Percentiles rank a stretch among this genome's conserved stretches.
Conservation (phyloP, 768 basidiomycete genomes). For the Kwoniella sp. region DNA sequence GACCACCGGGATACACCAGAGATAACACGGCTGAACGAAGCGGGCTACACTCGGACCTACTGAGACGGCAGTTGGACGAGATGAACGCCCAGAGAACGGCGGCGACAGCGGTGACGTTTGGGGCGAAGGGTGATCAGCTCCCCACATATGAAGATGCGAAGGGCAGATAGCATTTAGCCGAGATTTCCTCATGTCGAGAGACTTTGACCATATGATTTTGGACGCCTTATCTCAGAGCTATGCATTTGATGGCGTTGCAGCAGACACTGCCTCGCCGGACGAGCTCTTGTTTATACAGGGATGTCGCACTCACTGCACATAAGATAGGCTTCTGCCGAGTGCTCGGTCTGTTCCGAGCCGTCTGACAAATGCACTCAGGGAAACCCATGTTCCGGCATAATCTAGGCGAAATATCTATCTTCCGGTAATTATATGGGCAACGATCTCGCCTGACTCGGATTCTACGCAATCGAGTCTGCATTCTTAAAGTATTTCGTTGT, state of each 20-base stretch:
- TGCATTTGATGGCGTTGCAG: too few relatives aligned
- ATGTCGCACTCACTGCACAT: background rate
- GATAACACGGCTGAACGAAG: background rate
- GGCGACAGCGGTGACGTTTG: background rate
- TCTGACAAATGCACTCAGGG: background rate
- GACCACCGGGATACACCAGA: conserved; percentile 10
- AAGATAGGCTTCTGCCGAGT: background rate
- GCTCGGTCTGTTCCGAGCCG: background rate
- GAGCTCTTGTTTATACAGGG: too few relatives aligned
- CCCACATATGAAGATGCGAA: conserved; percentile 7
- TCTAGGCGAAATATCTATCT: background rate
- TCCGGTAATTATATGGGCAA: too few relatives aligned
- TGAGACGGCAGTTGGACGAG: conserved; percentile 16
- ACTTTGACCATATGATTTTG: too few relatives aligned
- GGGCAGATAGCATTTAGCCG: conserved; percentile 2
- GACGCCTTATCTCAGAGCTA: too few relatives aligned
- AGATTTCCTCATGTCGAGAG: too few relatives aligned
- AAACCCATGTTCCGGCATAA: background rate
- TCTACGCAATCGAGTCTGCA: too few relatives aligned
- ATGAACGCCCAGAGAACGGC: conserved; percentile 7
- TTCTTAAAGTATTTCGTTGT: too few relatives aligned
- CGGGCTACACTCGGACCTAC: conserved; percentile 5
- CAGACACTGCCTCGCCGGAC: too few relatives aligned
- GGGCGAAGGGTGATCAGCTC: conserved; percentile 1
- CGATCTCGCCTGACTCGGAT: too few relatives aligned